phyloP scores from a whole-genome alignment of 495 filamentous ascomycete genomes.

The Tuber microsphaerosporum region DNA sequence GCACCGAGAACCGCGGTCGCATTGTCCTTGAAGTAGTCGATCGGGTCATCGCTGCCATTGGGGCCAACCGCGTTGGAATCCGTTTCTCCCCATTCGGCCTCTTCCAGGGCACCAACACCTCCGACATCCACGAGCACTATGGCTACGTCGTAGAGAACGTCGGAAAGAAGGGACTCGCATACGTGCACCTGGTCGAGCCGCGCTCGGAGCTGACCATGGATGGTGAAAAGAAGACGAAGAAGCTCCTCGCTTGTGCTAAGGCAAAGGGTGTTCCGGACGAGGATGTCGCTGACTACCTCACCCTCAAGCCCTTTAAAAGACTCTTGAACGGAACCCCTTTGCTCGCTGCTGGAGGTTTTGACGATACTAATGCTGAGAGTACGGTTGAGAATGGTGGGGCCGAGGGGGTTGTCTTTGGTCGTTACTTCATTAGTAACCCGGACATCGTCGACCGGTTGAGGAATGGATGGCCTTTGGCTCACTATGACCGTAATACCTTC shows the following conservation, averaged over 20 bases:
- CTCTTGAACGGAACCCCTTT: constrained; percentile 51
- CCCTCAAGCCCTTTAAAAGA: constrained; percentile 51
- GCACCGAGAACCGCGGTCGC: constrained; percentile 60
- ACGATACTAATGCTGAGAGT: constrained; percentile 51
- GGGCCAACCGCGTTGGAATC: constrained; percentile 56
- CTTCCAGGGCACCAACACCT: constrained; percentile 59
- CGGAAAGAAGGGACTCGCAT: constrained; percentile 55
- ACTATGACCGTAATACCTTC: constrained; percentile 56
- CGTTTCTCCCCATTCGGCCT: constrained; percentile 58
- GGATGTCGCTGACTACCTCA: constrained; percentile 46
- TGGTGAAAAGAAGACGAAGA: constrained; percentile 38
- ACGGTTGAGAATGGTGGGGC: constrained; percentile 51
- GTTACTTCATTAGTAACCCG: constrained; percentile 63
- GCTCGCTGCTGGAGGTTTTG: constrained; percentile 57
- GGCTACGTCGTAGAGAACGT: constrained; percentile 51
- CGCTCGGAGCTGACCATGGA: constrained; percentile 44
- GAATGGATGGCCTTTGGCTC: constrained; percentile 51
- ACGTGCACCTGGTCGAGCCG: constrained; percentile 58
- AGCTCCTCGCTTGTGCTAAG: constrained; percentile 44
- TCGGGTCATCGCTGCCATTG: constrained; percentile 58
- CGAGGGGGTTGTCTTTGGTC: constrained; percentile 54
- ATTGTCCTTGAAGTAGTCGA: constrained; percentile 59
- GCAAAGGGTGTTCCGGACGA: constrained; percentile 36
- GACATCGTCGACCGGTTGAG: constrained; percentile 60
- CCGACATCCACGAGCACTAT: constrained; percentile 58